Evolutionary conservation across 139 green algal species (phyloP).

Genomic region (Zygnema circumcarinatum): DNA sequence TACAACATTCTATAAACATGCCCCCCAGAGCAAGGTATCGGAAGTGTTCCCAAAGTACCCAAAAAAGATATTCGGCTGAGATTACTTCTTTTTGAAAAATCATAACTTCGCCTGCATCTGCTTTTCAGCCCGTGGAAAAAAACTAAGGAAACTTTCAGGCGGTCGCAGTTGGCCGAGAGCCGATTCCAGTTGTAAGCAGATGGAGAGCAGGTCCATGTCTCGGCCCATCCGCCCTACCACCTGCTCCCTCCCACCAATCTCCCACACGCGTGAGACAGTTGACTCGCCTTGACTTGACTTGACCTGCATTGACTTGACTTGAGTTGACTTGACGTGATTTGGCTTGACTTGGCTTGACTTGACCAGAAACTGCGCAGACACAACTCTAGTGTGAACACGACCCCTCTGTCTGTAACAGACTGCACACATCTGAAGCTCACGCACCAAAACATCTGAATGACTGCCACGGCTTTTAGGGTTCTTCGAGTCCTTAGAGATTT

Average conservation of each 20-base stretch:
- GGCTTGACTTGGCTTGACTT: too few species aligned
- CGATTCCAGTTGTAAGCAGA: neutral
- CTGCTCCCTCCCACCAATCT: neutral
- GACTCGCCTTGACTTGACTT: neutral
- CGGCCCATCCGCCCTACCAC: neutral
- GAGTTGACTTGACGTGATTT: neutral
- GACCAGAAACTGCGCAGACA: too few species aligned
- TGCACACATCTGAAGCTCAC: too few species aligned
- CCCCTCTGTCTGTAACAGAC: too few species aligned
- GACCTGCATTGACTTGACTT: neutral
- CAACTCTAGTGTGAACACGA: too few species aligned
- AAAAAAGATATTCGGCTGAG: too few species aligned
- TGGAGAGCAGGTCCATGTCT: neutral
- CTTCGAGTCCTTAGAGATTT: neutral
- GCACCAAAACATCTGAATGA: neutral
- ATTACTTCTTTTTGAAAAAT: too few species aligned
- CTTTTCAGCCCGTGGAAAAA: neutral
- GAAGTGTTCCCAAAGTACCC: too few species aligned
- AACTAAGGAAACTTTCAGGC: neutral
- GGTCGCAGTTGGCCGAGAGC: neutral
- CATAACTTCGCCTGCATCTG: too few species aligned
- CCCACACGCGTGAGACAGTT: neutral
- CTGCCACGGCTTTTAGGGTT: neutral
- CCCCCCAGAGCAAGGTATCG: too few species aligned
- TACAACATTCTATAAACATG: too few species aligned